These are phyloP conservation scores for Pilasporangium apinafurcum DNA, from an alignment of 352 stramenopile genomes.

Conservation along the genomic window DNA sequence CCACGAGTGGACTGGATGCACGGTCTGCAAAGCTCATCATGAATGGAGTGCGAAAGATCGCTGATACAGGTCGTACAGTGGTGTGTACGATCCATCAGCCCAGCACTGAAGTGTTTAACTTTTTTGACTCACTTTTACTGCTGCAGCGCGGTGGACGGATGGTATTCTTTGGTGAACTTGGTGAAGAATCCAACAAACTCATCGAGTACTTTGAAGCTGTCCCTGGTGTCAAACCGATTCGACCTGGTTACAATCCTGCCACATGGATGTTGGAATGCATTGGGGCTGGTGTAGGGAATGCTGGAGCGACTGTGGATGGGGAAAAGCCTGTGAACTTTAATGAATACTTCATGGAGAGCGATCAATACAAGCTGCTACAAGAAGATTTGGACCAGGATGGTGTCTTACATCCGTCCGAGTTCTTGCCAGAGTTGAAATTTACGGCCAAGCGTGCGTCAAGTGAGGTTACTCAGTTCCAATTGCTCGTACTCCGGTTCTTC, in stretches of 20 bases:
- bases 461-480: conserved; percentile 17
- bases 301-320: conserved; percentile 2
- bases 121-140: conserved; percentile 84
- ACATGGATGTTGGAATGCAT: conserved; percentile 80
- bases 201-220: conserved; percentile 53
- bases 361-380: conserved; percentile 23
- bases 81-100: conserved; percentile 93
- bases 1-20: conserved; percentile 84
- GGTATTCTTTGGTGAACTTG: conserved; percentile 57
- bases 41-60: conserved; percentile 83
- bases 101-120: conserved; percentile 80
- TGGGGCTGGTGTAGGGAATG: conserved; percentile 29
- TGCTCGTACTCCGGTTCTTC: conserved; percentile 52
- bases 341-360: conserved; percentile 26
- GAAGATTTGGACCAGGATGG: conserved; percentile 33
- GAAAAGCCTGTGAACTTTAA: conserved; percentile 25
- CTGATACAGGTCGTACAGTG: conserved; percentile 62
- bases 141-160: conserved; percentile 47
- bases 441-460: conserved; percentile 23
- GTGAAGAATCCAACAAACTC: conserved; percentile 27
- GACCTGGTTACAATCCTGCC: conserved; percentile 73
- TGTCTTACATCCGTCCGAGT: conserved; percentile 18
- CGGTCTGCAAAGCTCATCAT: conserved; percentile 84
- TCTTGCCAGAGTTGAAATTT: conserved; percentile 33
- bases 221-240: conserved; percentile 36